Evolutionary conservation across 2,329 filamentous ascomycete genomes (phyloP).

Genomic region (Pyricularia sp.): DNA sequence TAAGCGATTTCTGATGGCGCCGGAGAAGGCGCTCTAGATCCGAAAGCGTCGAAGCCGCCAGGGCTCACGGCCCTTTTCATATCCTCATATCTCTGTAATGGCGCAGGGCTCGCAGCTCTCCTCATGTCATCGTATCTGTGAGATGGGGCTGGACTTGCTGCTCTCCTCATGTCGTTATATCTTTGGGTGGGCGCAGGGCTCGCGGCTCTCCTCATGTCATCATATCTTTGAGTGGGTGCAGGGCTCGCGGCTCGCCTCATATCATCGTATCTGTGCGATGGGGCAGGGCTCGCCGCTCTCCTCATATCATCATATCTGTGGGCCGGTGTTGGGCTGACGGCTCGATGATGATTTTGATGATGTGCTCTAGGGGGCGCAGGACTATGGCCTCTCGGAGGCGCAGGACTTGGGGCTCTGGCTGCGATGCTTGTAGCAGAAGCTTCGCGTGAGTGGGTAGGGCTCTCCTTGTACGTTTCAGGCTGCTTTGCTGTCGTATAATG

Average conservation of each 20-base stretch:
- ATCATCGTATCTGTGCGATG: not conserved
- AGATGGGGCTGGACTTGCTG: not conserved
- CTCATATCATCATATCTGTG: constrained; percentile 14
- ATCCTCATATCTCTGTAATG: constrained; percentile 5
- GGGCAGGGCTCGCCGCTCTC: constrained; percentile 5
- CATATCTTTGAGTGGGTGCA: not conserved
- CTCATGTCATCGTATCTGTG: not conserved
- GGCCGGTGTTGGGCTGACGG: constrained; percentile 8
- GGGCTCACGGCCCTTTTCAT: constrained; percentile 6
- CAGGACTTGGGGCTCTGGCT: constrained; percentile 15
- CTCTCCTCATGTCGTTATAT: constrained; percentile 2
- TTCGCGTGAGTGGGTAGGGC: constrained; percentile 27
- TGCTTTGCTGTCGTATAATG: constrained; percentile 56
- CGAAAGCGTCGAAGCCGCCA: constrained; percentile 12
- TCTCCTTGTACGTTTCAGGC: constrained; percentile 44
- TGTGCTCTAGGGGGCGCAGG: constrained; percentile 20
- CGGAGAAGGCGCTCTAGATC: constrained; percentile 19
- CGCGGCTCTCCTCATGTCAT: constrained; percentile 11
- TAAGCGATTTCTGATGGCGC: constrained; percentile 9
- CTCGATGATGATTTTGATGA: constrained; percentile 10
- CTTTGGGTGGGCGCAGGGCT: not conserved
- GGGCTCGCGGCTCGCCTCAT: constrained; percentile 12
- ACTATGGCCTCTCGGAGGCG: constrained; percentile 18
- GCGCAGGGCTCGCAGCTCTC: constrained; percentile 7
- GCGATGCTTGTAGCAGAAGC: constrained; percentile 27